phyloP scores from a whole-genome alignment of 306 rosid species.

The Quercus parvula region DNA sequence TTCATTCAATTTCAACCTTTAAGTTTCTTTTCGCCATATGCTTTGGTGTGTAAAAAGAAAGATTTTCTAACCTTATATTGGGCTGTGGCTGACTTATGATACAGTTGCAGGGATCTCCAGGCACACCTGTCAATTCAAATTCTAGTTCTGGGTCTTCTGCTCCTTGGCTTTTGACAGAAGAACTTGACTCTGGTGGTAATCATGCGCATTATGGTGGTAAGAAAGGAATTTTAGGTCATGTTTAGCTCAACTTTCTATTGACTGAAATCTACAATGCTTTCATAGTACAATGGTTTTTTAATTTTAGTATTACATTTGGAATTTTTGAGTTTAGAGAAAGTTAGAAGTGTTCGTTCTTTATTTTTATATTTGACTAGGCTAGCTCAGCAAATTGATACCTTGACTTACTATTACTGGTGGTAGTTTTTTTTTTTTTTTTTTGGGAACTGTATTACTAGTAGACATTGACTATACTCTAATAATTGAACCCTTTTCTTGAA shows the following conservation, averaged over 20 bases:
- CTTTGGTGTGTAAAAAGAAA: conserved; percentile 8
- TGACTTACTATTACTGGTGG: background rate
- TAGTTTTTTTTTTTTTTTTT: background rate
- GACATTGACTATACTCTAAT: background rate
- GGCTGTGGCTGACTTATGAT: conserved; percentile 30
- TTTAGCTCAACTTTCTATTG: conserved; percentile 17
- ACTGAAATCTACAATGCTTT: conserved; percentile 3
- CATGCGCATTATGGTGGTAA: conserved; percentile 44
- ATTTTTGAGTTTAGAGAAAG: conserved; percentile 13
- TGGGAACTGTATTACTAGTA: background rate
- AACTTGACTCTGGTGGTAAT: conserved; percentile 64
- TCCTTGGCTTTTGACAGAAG: conserved; percentile 63
- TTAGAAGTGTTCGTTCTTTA: background rate
- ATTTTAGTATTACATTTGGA: conserved; percentile 5
- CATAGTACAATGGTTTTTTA: conserved; percentile 12
- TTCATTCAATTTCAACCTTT: background rate
- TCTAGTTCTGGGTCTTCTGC: conserved; percentile 63
- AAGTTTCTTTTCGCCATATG: background rate
- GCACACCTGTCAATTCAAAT: conserved; percentile 65
- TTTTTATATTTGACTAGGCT: background rate
- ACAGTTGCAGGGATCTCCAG: conserved; percentile 75
- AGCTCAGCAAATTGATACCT: background rate
- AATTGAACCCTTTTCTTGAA: conserved; percentile 18
- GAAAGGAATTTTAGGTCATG: conserved; percentile 40
- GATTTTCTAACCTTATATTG: conserved; percentile 18